phyloP scores from a whole-genome alignment of 148 eudicot species.

The Vaccinium corymbosum region DNA sequence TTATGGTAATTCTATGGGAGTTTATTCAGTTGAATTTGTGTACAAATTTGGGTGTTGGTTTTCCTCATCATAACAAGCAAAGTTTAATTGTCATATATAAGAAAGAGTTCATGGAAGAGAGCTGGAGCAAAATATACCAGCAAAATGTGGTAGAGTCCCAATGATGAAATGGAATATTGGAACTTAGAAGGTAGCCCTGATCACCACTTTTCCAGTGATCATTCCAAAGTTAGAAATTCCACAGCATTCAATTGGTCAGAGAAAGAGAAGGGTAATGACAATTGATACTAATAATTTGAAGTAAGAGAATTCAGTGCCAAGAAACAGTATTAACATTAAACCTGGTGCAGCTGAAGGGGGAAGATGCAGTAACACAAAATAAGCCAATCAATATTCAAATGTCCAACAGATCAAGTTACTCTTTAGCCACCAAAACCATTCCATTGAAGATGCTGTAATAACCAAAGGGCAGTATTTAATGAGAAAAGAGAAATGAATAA shows the following conservation, averaged over 20 bases:
- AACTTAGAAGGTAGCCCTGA: not conserved
- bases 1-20: not conserved
- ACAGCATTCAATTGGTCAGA: not conserved
- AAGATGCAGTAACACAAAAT: not conserved
- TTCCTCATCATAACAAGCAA: not conserved
- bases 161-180: not conserved
- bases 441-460: no score
- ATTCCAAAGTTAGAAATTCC: not conserved
- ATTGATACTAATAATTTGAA: not conserved
- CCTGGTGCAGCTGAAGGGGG: not conserved
- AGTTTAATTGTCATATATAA: not conserved
- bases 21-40: not conserved
- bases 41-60: not conserved
- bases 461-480: no score
- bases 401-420: not conserved
- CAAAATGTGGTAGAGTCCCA: not conserved
- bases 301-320: not conserved
- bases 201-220: not conserved
- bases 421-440: not conserved
- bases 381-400: not conserved
- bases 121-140: not conserved
- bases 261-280: not conserved
- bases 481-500: no score
- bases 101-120: not conserved
- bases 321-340: not conserved